Evolutionary conservation across 2,329 filamentous ascomycete species (phyloP).

Genomic region (Colletotrichum neosansevieriae): DNA sequence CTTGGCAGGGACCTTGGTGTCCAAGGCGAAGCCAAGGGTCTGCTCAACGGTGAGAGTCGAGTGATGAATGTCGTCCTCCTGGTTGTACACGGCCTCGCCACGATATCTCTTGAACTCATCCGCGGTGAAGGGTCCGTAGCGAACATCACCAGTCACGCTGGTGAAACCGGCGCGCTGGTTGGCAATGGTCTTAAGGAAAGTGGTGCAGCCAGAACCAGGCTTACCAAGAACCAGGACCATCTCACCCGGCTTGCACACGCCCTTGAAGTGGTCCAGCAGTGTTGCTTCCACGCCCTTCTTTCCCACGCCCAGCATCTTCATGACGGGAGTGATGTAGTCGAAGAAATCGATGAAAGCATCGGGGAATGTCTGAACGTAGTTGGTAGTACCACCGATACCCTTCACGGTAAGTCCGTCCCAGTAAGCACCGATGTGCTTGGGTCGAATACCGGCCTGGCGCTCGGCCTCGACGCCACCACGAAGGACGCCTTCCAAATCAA

Average conservation of each 20-base stretch:
- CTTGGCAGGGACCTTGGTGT: constrained; percentile 87
- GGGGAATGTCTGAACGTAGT: constrained; percentile 80
- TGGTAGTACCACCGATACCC: constrained; percentile 79
- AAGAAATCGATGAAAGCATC: constrained; percentile 82
- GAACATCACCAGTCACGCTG: constrained; percentile 73
- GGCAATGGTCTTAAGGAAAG: constrained; percentile 75
- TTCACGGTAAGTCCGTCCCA: constrained; percentile 84
- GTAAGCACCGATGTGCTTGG: constrained; percentile 83
- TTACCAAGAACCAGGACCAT: constrained; percentile 88
- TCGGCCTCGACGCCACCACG: constrained; percentile 79
- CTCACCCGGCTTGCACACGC: constrained; percentile 82
- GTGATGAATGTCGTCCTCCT: constrained; percentile 88
- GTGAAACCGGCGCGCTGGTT: constrained; percentile 73
- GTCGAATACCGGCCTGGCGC: constrained; percentile 80
- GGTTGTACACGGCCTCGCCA: constrained; percentile 87
- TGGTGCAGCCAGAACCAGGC: constrained; percentile 79
- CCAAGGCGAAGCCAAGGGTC: constrained; percentile 85
- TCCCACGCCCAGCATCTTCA: constrained; percentile 72
- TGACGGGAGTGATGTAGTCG: constrained; percentile 76
- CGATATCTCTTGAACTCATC: constrained; percentile 80
- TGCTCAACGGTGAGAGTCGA: constrained; percentile 89
- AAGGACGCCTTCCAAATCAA: constrained; percentile 81
- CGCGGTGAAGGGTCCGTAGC: constrained; percentile 80
- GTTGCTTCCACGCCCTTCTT: constrained; percentile 78
- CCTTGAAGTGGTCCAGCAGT: constrained; percentile 78